Evolutionary conservation across 2,329 filamentous ascomycete genomes (phyloP).

Genomic region (Cadophora gregata): DNA sequence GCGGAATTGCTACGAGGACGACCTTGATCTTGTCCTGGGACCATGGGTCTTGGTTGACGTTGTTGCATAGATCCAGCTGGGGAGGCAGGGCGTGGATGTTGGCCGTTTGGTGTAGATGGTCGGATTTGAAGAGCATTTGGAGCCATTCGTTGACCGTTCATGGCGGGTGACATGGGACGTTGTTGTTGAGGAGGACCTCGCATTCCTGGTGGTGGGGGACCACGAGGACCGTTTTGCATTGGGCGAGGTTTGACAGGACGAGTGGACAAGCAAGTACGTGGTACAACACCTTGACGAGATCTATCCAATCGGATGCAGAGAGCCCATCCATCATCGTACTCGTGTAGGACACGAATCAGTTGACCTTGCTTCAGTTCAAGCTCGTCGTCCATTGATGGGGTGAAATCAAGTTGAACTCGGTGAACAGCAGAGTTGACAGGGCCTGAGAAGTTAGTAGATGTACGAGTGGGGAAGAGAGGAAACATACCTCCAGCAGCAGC

Average conservation of each 20-base stretch:
- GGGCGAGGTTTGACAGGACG: constrained; percentile 71
- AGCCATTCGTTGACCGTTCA: constrained; percentile 31
- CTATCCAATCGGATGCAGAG: constrained; percentile 91
- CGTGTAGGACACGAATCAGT: constrained; percentile 86
- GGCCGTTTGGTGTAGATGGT: constrained; percentile 20
- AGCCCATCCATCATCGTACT: constrained; percentile 98
- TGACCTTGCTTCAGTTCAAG: constrained; percentile 81
- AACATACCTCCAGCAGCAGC: constrained; percentile 57
- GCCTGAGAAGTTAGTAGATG: constrained; percentile 44
- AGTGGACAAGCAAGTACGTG: constrained; percentile 90
- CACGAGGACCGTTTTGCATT: constrained; percentile 42
- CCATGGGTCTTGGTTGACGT: constrained; percentile 14
- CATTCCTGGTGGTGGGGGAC: constrained; percentile 34
- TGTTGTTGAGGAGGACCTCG: constrained; percentile 35
- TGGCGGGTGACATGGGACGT: constrained; percentile 31
- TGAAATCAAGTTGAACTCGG: constrained; percentile 93
- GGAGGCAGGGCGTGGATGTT: constrained; percentile 18
- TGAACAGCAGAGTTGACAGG: constrained; percentile 73
- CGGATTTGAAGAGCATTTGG: constrained; percentile 33
- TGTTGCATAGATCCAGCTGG: constrained; percentile 20
- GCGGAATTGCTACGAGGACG: constrained; percentile 36
- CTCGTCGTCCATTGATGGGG: constrained; percentile 91
- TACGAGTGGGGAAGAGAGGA: neutral
- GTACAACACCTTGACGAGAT: constrained; percentile 89
- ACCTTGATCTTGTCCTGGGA: constrained; percentile 24